Base-by-base conservation (phyloP, 345 rosid genomes). In the Garcia nutans region DNA sequence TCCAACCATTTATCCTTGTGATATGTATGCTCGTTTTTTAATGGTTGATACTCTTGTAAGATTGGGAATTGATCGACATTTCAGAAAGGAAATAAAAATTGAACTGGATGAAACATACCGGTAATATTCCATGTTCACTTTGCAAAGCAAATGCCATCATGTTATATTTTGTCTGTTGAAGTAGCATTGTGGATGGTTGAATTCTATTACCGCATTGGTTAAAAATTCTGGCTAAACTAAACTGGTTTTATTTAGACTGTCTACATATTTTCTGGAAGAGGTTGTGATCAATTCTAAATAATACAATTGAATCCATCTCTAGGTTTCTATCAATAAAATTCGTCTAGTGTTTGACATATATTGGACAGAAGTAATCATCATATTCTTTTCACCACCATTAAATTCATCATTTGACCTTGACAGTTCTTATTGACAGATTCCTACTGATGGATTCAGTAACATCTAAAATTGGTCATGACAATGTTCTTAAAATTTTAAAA, bases 1-100 rank as follows among this genome's bases (percentile, higher is more conserved):
- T 74, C 98, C 97, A 37, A 83, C 97, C 31, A 59, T 89, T 74
- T 86, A 89, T 86, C 94, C 97, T n/a, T 74, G 83, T 76, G 85
- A 87, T 62, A 77, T 85, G 41, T 82, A 82, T 84, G 74, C 85
- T 68, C 93, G 81, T 80, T 93, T 94, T 71, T 79, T 73, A 24
- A 67, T 90, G 80, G 83, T 92, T 72, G 96, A 89, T 73, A 74
- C 78, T 66, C 86, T 92, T 62, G 84, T 86, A 81, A 89, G 88
- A 76, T 77, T 96, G 88, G 98, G 99, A 70, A 84, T 90, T 65
- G 86, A 82, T 71, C 85, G 70, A 54, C 83, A 89, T 79, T 96
- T 93, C 81, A 75, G 65, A 79, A 70, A 91, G 16, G 96, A 93
- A 81, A 87, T 90, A 66, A 78, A 71, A 72, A 33, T 62, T 11